These are phyloP conservation scores for Pyrus communis DNA, from an alignment of 306 rosid genomes.

Conservation along the genomic window DNA sequence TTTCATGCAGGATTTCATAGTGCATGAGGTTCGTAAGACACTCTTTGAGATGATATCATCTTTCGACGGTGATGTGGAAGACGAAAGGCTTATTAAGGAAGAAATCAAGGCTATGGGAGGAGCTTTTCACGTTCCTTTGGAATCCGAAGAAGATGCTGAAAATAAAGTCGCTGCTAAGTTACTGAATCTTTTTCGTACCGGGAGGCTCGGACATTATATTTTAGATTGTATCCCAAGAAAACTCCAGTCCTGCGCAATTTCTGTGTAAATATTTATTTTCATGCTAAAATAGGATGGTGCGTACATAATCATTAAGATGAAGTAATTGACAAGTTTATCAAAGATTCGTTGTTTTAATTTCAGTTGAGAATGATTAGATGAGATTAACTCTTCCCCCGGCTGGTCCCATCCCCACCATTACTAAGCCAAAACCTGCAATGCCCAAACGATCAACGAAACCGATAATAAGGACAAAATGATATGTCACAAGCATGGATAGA, in stretches of 20 bases:
- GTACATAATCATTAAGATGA: background rate
- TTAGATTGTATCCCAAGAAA: conserved; percentile 41
- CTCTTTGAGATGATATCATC: conserved; percentile 49
- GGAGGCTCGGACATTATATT: conserved; percentile 69
- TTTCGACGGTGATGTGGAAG: conserved; percentile 37
- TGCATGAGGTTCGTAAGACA: conserved; percentile 45
- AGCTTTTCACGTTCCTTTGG: conserved; percentile 41
- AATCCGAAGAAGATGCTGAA: conserved; percentile 28
- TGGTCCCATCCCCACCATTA: too few relatives aligned
- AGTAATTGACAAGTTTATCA: background rate
- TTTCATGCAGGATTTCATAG: conserved; percentile 48
- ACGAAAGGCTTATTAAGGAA: conserved; percentile 39
- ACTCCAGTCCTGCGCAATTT: background rate
- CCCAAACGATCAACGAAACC: too few relatives aligned
- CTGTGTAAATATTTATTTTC: too few relatives aligned
- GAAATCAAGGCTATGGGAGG: conserved; percentile 42
- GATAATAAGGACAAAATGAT: too few relatives aligned
- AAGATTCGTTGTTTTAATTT: too few relatives aligned
- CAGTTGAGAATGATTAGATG: too few relatives aligned
- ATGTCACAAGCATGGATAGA: too few relatives aligned
- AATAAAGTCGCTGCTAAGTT: conserved; percentile 51
- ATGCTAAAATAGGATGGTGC: too few relatives aligned
- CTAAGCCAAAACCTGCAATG: too few relatives aligned
- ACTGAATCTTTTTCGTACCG: conserved; percentile 70
- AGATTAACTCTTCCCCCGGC: too few relatives aligned